These are phyloP conservation scores for Boletus bicolor DNA, from an alignment of 768 basidiomycete species.

Conservation along the genomic window DNA sequence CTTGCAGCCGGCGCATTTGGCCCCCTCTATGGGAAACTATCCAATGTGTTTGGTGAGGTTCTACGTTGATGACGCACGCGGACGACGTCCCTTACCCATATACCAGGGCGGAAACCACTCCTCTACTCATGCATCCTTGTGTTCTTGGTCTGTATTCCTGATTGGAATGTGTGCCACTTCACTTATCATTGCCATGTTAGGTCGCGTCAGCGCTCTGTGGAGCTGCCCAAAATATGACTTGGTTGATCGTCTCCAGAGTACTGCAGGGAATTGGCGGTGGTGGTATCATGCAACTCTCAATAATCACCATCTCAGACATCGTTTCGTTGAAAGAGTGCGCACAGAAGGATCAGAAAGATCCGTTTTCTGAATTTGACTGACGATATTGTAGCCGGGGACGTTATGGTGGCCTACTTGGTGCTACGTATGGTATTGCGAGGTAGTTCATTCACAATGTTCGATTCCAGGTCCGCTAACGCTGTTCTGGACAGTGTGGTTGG, in stretches of 20 bases:
- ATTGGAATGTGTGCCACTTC: neutral
- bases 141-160: constrained; percentile 53
- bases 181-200: constrained; percentile 31
- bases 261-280: constrained; percentile 83
- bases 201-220: constrained; percentile 79
- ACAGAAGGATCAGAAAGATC: neutral
- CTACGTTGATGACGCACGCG: neutral
- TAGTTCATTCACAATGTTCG: constrained; percentile 1
- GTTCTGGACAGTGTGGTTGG: constrained; percentile 51
- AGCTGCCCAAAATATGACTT: constrained; percentile 71
- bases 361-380: constrained; percentile 13
- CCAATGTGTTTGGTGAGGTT: constrained; percentile 47
- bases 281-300: constrained; percentile 69
- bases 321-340: constrained; percentile 72
- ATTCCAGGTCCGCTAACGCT: neutral
- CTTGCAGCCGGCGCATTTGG: constrained; percentile 64
- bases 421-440: constrained; percentile 73
- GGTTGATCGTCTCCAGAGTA: constrained; percentile 73
- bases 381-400: constrained; percentile 58
- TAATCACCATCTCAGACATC: constrained; percentile 80
- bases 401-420: constrained; percentile 67
- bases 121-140: constrained; percentile 59
- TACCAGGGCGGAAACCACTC: constrained; percentile 60
- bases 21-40: constrained; percentile 75
- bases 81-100: neutral